Percentiles rank a stretch among this genome's conserved stretches.
Conservation (phyloP, 371 early-diverging fungal genomes). For the Mortierella sp. region DNA sequence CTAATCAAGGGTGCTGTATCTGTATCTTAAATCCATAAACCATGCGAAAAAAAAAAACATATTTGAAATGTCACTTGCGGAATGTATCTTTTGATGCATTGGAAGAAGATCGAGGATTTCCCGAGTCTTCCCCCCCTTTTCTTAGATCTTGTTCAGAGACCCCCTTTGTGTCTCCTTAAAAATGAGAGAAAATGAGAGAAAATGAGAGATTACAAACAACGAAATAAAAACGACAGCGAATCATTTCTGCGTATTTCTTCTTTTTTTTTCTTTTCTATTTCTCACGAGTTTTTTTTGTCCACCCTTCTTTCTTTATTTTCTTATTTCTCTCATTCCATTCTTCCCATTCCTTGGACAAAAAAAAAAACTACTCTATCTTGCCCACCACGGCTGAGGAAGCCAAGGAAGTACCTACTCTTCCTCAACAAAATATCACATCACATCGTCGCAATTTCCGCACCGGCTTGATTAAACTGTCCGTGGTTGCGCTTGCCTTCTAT, state of each 20-base stretch:
- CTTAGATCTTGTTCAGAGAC: not conserved
- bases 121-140: too few relatives aligned
- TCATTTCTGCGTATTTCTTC: conserved; percentile 1
- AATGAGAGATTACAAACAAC: not conserved
- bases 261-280: not conserved
- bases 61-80: too few relatives aligned
- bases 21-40: too few relatives aligned
- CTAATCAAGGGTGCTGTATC: too few relatives aligned
- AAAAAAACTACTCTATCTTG: conserved; percentile 21
- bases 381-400: conserved; percentile 39
- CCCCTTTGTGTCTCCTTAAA: conserved; percentile 1
- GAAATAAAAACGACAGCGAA: conserved; percentile 8
- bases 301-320: not conserved
- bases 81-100: too few relatives aligned
- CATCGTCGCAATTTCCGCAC: conserved; percentile 9
- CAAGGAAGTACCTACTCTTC: not conserved
- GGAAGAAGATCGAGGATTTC: too few relatives aligned
- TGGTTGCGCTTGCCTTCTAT: conserved; percentile 20
- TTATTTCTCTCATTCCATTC: not conserved
- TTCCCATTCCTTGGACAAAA: not conserved
- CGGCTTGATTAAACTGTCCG: conserved; percentile 12
- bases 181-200: not conserved
- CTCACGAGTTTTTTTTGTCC: not conserved
- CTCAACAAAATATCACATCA: conserved; percentile 2
- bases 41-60: too few relatives aligned